These are phyloP conservation scores for Alternaria solani DNA, from an alignment of 2,329 filamentous ascomycete species.

Conservation along the genomic window DNA sequence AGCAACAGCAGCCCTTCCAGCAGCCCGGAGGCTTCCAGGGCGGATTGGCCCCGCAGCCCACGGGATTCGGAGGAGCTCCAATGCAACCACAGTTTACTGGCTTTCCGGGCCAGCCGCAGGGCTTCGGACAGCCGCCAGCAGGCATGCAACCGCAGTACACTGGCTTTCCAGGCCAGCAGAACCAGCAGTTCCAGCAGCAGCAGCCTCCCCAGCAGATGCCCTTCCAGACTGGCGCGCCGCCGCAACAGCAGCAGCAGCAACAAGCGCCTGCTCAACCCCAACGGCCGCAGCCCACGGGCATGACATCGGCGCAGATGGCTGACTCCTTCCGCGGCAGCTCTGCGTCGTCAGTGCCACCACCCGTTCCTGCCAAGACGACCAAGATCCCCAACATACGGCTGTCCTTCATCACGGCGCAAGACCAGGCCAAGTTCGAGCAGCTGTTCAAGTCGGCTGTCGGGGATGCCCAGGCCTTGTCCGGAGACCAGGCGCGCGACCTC, in stretches of 20 bases:
- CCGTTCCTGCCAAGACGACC: slow-evolving; percentile 70
- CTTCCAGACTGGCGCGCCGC: slow-evolving; percentile 54
- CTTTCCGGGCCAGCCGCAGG: slow-evolving; percentile 56
- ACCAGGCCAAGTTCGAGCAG: slow-evolving; percentile 97
- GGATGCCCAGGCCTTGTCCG: slow-evolving; percentile 83
- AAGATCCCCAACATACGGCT: slow-evolving; percentile 94
- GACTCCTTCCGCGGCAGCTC: slow-evolving; percentile 63
- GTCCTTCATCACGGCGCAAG: slow-evolving; percentile 93
- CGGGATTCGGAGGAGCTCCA: slow-evolving; percentile 60
- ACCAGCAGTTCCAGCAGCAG: slow-evolving; percentile 58
- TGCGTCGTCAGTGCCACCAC: slow-evolving; percentile 58
- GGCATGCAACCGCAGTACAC: slow-evolving; percentile 55
- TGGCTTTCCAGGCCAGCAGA: slow-evolving; percentile 56
- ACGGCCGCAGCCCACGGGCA: slow-evolving; percentile 63
- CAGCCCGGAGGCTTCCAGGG: slow-evolving; percentile 64
- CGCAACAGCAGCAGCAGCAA: slow-evolving; percentile 69
- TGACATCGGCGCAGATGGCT: slow-evolving; percentile 71
- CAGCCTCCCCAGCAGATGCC: slow-evolving; percentile 61
- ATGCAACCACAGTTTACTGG: slow-evolving; percentile 62
- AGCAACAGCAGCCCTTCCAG: slow-evolving; percentile 58
- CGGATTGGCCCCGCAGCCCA: slow-evolving; percentile 58
- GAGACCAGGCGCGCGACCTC: slow-evolving; percentile 89
- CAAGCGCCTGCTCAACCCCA: slow-evolving; percentile 58
- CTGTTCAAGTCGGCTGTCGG: slow-evolving; percentile 95
- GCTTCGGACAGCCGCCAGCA: slow-evolving; percentile 55